Conservation (phyloP, 352 stramenopile genomes). For the Pythium dissotocum region DNA sequence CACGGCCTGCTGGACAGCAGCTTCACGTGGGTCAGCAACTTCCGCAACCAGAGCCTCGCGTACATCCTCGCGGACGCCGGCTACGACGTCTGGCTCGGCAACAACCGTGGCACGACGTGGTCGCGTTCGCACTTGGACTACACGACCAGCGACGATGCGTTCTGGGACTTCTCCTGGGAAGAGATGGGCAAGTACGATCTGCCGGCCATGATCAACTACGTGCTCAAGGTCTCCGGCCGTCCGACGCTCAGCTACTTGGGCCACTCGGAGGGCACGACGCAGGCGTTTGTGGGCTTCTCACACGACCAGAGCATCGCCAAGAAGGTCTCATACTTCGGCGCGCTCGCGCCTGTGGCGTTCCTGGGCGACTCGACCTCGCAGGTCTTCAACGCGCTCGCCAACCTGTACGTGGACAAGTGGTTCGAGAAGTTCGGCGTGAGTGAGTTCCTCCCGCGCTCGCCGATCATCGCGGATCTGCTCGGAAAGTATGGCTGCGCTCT, state of each 20-base stretch:
- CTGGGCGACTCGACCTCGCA: slow-evolving; percentile 40
- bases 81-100: slow-evolving; percentile 61
- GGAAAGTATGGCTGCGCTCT: slow-evolving; percentile 42
- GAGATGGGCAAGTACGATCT: slow-evolving; percentile 54
- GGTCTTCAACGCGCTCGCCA: slow-evolving; percentile 44
- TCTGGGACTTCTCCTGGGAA: slow-evolving; percentile 60
- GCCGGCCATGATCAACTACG: slow-evolving; percentile 53
- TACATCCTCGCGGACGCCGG: slow-evolving; percentile 56
- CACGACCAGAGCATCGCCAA: slow-evolving; percentile 50
- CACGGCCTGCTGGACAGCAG: slow-evolving; percentile 58
- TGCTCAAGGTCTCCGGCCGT: slow-evolving; percentile 36
- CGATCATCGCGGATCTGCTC: slow-evolving; percentile 45
- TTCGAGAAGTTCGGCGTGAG: slow-evolving; percentile 41
- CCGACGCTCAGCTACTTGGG: slow-evolving; percentile 51
- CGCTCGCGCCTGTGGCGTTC: slow-evolving; percentile 50
- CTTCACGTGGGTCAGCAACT: slow-evolving; percentile 62
- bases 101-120: slow-evolving; percentile 59
- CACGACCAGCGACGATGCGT: slow-evolving; percentile 35
- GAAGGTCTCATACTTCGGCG: slow-evolving; percentile 58
- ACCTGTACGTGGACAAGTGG: slow-evolving; percentile 44
- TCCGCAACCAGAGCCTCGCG: slow-evolving; percentile 53
- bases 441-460: slow-evolving; percentile 43
- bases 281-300: slow-evolving; percentile 57
- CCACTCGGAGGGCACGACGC: slow-evolving; percentile 59
- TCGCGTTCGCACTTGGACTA: slow-evolving; percentile 47